Conservation (phyloP, 2,329 filamentous ascomycete species). For the Venturia effusa region DNA sequence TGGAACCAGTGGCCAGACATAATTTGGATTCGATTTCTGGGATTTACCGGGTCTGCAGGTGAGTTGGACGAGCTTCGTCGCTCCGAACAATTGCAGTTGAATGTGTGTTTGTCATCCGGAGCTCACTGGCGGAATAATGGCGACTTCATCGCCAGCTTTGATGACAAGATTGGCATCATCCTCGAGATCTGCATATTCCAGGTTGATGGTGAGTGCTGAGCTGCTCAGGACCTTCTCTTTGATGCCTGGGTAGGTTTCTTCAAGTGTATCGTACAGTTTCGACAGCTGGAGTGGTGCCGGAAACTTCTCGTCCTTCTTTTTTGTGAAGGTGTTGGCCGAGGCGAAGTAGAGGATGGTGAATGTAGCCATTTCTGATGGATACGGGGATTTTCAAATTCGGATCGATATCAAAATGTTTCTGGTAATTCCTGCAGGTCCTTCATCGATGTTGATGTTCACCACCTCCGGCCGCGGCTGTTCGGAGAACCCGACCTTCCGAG, state of each 20-base stretch:
- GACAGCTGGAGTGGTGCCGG: slow-evolving; percentile 53
- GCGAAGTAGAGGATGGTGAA: slow-evolving; percentile 81
- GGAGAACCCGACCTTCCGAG: background rate
- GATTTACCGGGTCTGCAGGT: no score
- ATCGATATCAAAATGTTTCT: no score
- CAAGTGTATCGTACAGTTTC: slow-evolving; percentile 56
- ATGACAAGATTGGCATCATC: slow-evolving; percentile 40
- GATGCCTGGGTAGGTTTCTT: slow-evolving; percentile 61
- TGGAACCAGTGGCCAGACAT: no score
- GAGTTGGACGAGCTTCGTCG: no score
- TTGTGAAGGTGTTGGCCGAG: slow-evolving; percentile 58
- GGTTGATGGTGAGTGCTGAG: slow-evolving; percentile 68
- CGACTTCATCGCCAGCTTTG: slow-evolving; percentile 68
- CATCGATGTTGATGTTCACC: background rate
- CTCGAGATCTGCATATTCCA: slow-evolving; percentile 66
- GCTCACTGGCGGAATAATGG: slow-evolving; percentile 80
- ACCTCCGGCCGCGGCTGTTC: background rate
- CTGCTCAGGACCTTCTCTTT: slow-evolving; percentile 56
- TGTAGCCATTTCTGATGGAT: slow-evolving; percentile 22
- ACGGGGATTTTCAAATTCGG: no score
- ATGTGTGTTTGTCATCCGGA: slow-evolving; percentile 52
- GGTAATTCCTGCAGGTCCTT: no score
- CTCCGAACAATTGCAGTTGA: no score
- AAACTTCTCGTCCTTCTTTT: slow-evolving; percentile 54
- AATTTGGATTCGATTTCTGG: no score